A percentile compares a stretch with the other conserved stretches of the same genome.
Evolutionary conservation across 2,329 filamentous ascomycete genomes (phyloP).

Genomic region (Hypoxylon sp.): DNA sequence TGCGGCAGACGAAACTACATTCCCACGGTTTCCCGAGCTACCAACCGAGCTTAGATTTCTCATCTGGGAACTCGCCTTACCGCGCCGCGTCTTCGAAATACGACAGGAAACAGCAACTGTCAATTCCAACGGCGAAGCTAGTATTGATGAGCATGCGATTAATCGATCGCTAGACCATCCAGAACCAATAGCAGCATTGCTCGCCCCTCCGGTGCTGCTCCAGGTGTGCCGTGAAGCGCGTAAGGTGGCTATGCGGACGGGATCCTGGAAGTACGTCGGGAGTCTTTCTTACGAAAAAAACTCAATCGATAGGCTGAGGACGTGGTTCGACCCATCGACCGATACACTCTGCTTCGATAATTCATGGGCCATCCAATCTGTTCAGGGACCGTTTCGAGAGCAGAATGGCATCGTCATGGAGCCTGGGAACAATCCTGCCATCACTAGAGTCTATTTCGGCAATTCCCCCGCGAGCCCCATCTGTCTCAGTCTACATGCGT

Average conservation of each 20-base stretch:
- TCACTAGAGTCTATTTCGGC: slow-evolving; percentile 36
- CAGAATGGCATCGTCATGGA: slow-evolving; percentile 29
- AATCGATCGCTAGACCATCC: no score
- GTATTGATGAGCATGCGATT: no score
- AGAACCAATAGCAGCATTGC: slow-evolving; percentile 32
- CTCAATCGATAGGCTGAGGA: slow-evolving; percentile 22
- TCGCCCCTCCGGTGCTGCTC: slow-evolving; percentile 32
- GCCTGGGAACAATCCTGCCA: slow-evolving; percentile 29
- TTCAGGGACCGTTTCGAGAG: slow-evolving; percentile 7
- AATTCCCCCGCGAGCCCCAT: slow-evolving; percentile 34
- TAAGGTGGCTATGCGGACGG: slow-evolving; percentile 22
- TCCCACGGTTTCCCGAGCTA: slow-evolving; percentile 33
- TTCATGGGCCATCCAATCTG: slow-evolving; percentile 10
- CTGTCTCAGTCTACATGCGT: slow-evolving; percentile 32
- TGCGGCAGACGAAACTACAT: slow-evolving; percentile 20
- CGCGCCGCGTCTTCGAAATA: slow-evolving; percentile 38
- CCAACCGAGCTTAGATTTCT: slow-evolving; percentile 34
- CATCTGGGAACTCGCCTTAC: slow-evolving; percentile 36
- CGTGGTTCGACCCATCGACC: slow-evolving; percentile 36
- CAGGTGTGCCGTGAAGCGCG: slow-evolving; percentile 35
- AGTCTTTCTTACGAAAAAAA: slow-evolving; percentile 28
- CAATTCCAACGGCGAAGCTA: slow-evolving; percentile 33
- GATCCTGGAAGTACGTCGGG: slow-evolving; percentile 38
- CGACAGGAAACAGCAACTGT: slow-evolving; percentile 33
- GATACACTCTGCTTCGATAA: slow-evolving; percentile 41